Conservation (phyloP, 2,329 filamentous ascomycete genomes). For the Alternaria gansuensis region DNA sequence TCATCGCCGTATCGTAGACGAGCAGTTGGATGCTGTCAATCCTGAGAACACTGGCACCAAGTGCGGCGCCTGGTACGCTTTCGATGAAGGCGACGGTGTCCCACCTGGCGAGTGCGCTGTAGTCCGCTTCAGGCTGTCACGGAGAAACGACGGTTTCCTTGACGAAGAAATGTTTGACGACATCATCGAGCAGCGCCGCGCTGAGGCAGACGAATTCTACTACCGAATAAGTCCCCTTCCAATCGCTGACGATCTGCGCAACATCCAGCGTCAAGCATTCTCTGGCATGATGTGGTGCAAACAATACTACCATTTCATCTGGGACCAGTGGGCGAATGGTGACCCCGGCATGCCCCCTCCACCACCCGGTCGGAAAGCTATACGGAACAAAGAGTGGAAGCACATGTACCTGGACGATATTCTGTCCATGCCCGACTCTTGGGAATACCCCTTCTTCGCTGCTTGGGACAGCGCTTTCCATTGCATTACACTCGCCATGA, state of each 20-base stretch:
- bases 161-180: conserved; percentile 95
- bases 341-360: conserved; percentile 89
- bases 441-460: conserved; percentile 98
- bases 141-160: conserved; percentile 76
- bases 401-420: conserved; percentile 96
- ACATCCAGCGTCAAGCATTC: conserved; percentile 93
- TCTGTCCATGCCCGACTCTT: conserved; percentile 96
- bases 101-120: conserved; percentile 92
- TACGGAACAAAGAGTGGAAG: conserved; percentile 91
- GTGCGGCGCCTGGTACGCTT: conserved; percentile 88
- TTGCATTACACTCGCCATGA: conserved; percentile 94
- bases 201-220: conserved; percentile 97
- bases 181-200: conserved; percentile 81
- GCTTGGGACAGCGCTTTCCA: conserved; percentile 98
- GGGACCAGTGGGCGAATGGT: conserved; percentile 97
- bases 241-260: conserved; percentile 91
- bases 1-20: conserved; percentile 84
- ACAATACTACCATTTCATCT: conserved; percentile 95
- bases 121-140: conserved; percentile 88
- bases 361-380: conserved; percentile 77
- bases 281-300: conserved; percentile 99
- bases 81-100: conserved; percentile 88
- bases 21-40: conserved; percentile 82
- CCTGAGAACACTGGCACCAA: conserved; percentile 84
- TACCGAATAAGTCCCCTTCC: conserved; percentile 90